phyloP scores from a whole-genome alignment of 352 stramenopile genomes.

The Peronospora destructor region DNA sequence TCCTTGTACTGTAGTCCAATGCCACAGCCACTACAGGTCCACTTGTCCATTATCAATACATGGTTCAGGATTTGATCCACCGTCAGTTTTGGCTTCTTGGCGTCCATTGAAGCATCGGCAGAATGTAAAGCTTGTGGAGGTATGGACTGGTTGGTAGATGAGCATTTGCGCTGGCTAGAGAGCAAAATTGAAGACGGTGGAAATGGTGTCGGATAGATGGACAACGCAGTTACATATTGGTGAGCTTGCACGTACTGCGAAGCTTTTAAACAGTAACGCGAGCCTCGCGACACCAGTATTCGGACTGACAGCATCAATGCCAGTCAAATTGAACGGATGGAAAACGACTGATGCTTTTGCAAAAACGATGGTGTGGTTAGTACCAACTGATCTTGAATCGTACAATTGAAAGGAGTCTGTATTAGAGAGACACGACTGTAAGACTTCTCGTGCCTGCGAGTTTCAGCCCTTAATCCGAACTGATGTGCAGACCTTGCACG shows the following conservation, averaged over 20 bases:
- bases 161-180: conserved; percentile 22
- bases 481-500: conserved; percentile 97
- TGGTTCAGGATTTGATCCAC: conserved; percentile 63
- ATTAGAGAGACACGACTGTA: too few relatives aligned
- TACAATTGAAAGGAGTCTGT: too few relatives aligned
- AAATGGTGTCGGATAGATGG: background rate
- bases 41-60: conserved; percentile 78
- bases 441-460: too few relatives aligned
- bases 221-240: conserved; percentile 6
- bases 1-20: conserved; percentile 74
- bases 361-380: background rate
- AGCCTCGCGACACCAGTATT: conserved; percentile 13
- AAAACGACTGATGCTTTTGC: background rate
- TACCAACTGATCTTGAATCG: background rate
- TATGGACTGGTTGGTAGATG: conserved; percentile 7
- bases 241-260: conserved; percentile 2
- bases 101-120: background rate
- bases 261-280: conserved; percentile 1
- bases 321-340: conserved; percentile 22
- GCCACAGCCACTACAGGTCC: conserved; percentile 74
- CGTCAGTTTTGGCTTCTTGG: conserved; percentile 18
- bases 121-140: background rate
- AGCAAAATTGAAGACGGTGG: background rate
- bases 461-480: too few relatives aligned
- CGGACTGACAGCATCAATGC: conserved; percentile 22